Conservation (phyloP, 805 yeast species). For the Zygosaccharomyces bailii region DNA sequence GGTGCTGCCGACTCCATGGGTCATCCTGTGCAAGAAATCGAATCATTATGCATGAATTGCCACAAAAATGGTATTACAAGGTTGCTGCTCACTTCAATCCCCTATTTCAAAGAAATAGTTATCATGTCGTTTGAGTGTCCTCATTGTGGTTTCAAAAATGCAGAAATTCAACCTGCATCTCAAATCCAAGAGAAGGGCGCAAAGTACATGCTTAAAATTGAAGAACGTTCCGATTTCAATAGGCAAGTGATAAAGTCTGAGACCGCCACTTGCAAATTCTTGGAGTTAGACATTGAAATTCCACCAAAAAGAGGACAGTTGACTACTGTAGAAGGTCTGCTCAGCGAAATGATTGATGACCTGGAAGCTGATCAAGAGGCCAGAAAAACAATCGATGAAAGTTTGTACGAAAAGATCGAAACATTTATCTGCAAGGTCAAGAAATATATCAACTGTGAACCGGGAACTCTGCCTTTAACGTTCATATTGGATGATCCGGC, state of each 20-base stretch:
- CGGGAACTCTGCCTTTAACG: conserved; percentile 69
- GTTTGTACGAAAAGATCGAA: conserved; percentile 68
- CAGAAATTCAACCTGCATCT: conserved; percentile 95
- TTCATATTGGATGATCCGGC: conserved; percentile 86
- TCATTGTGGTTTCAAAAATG: conserved; percentile 87
- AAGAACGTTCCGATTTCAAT: conserved; percentile 66
- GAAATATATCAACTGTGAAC: conserved; percentile 60
- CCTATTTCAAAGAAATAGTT: conserved; percentile 85
- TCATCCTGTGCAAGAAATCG: conserved; percentile 92
- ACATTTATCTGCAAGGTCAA: conserved; percentile 60
- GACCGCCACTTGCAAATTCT: conserved; percentile 71
- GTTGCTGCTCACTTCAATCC: conserved; percentile 80
- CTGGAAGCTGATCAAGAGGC: conserved; percentile 75
- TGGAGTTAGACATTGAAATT: conserved; percentile 86
- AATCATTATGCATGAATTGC: conserved; percentile 95
- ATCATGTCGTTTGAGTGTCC: conserved; percentile 95
- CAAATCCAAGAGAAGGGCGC: conserved; percentile 86
- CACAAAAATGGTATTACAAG: conserved; percentile 80
- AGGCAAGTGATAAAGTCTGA: conserved; percentile 93
- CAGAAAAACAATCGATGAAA: conserved; percentile 73
- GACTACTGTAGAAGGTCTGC: conserved; percentile 86
- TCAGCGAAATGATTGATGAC: conserved; percentile 80
- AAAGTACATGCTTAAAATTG: conserved; percentile 66
- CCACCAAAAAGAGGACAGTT: conserved; percentile 94
- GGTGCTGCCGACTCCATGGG: conserved; percentile 84